Percentiles rank a stretch among this genome's conserved stretches.
phyloP scores from a whole-genome alignment of 176 grass and related monocot species.

The Stipa capillata region DNA sequence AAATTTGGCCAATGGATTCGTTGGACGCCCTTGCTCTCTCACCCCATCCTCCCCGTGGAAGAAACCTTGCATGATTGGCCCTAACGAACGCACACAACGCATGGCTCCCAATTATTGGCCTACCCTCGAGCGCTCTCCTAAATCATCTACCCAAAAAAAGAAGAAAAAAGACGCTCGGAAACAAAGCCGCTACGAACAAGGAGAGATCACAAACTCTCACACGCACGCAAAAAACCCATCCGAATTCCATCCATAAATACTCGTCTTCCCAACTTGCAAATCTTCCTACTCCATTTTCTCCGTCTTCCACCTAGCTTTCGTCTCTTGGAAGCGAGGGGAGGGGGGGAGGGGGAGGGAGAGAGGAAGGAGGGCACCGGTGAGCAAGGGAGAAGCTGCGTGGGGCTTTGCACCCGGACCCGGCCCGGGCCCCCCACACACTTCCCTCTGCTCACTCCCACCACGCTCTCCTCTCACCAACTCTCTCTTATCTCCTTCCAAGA shows the following conservation, averaged over 20 bases:
- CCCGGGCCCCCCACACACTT: conserved; percentile 14
- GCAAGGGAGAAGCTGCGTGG: conserved; percentile 36
- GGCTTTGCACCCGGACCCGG: conserved; percentile 5
- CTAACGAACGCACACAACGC: neutral
- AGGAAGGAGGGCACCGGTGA: conserved; percentile 25
- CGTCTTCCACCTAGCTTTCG: neutral
- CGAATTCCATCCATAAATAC: conserved; percentile 23
- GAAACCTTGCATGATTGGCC: neutral
- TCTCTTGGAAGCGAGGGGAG: conserved; percentile 44
- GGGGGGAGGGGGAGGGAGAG: conserved; percentile 26
- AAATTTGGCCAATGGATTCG: neutral
- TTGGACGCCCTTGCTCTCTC: neutral
- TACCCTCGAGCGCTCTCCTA: conserved; percentile 20
- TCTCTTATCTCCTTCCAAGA: conserved; percentile 53
- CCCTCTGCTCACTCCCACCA: conserved; percentile 16
- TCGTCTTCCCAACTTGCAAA: neutral
- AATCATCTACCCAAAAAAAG: conserved; percentile 11
- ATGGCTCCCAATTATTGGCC: conserved; percentile 36
- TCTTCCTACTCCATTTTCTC: conserved; percentile 23
- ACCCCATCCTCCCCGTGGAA: neutral
- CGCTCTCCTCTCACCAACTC: conserved; percentile 49
- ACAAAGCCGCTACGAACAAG: conserved; percentile 3
- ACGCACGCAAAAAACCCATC: neutral
- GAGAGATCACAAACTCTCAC: neutral
- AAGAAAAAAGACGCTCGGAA: neutral